These are phyloP conservation scores for Colletotrichum navitas DNA, from an alignment of 2,329 filamentous ascomycete genomes.

Conservation along the genomic window DNA sequence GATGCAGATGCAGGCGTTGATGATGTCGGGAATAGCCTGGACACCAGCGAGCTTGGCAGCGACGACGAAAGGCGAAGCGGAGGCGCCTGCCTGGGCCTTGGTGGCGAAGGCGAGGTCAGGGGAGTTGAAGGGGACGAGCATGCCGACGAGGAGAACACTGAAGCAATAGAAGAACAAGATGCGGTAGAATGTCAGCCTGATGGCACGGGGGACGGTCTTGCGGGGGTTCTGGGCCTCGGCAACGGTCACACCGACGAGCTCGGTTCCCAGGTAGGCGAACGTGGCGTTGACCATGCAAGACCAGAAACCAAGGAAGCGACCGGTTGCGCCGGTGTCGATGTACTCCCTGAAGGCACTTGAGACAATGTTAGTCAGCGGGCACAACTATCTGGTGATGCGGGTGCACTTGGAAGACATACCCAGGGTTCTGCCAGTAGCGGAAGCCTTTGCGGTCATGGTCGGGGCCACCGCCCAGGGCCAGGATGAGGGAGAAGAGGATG, in stretches of 20 bases:
- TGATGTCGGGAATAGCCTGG: conserved; percentile 71
- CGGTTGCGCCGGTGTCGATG: conserved; percentile 56
- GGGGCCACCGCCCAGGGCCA: conserved; percentile 75
- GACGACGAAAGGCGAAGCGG: conserved; percentile 81
- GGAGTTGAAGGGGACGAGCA: conserved; percentile 81
- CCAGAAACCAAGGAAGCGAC: conserved; percentile 75
- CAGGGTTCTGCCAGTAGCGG: conserved; percentile 74
- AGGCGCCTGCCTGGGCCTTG: conserved; percentile 61
- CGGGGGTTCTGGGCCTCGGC: conserved; percentile 85
- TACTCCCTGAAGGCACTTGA: conserved; percentile 63
- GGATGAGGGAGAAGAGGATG: conserved; percentile 73
- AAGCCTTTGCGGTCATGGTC: conserved; percentile 73
- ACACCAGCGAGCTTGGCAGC: conserved; percentile 76
- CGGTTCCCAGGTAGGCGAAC: conserved; percentile 83
- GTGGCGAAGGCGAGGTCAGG: conserved; percentile 69
- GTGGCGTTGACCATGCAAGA: conserved; percentile 80
- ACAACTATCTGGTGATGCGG: too few species aligned
- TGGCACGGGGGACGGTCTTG: conserved; percentile 80
- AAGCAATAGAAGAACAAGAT: conserved; percentile 85
- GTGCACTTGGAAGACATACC: conserved; percentile 48
- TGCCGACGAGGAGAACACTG: conserved; percentile 80
- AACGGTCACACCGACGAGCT: conserved; percentile 82
- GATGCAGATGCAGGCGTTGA: conserved; percentile 80
- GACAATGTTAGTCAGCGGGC: conserved; percentile 10
- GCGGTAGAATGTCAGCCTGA: conserved; percentile 84